These are phyloP conservation scores for Trametes pubescens DNA, from an alignment of 1,284 basidiomycete genomes.

Conservation along the genomic window DNA sequence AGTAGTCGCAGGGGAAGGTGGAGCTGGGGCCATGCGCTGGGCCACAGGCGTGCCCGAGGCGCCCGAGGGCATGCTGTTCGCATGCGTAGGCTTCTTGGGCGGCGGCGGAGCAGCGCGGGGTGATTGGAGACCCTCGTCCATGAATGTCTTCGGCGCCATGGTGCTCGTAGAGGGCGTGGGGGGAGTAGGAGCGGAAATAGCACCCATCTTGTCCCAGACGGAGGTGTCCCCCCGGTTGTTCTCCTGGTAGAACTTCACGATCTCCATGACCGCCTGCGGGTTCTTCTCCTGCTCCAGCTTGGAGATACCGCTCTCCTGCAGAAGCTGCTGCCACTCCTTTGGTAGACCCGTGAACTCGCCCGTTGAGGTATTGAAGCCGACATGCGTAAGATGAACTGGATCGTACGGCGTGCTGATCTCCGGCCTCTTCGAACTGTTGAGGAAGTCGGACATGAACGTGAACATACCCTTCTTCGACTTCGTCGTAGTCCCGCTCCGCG, in stretches of 20 bases:
- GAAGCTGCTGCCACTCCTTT: conserved; percentile 98
- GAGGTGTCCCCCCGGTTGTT: conserved; percentile 70
- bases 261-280: conserved; percentile 98
- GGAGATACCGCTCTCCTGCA: conserved; percentile 97
- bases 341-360: conserved; percentile 98
- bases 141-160: conserved; percentile 33
- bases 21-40: conserved; percentile 74
- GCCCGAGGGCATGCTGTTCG: conserved; percentile 44
- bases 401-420: conserved; percentile 99
- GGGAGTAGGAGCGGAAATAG: conserved; percentile 45
- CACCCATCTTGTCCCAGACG: conserved; percentile 85
- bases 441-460: conserved; percentile 81
- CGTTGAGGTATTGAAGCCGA: conserved; percentile 98
- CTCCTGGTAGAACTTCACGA: conserved; percentile 98
- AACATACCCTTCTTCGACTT: conserved; percentile 81
- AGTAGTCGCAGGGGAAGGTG: conserved; percentile 63
- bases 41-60: conserved; percentile 52
- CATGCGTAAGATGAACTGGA: conserved; percentile 99
- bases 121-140: conserved; percentile 58
- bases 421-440: conserved; percentile 67
- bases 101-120: conserved; percentile 60
- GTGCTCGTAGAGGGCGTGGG: conserved; percentile 23
- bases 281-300: conserved; percentile 96
- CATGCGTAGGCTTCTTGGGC: conserved; percentile 59
- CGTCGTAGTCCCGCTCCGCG: conserved; percentile 67